Evolutionary conservation across 768 basidiomycete species (phyloP).

Genomic region (Auriculariales sp.): DNA sequence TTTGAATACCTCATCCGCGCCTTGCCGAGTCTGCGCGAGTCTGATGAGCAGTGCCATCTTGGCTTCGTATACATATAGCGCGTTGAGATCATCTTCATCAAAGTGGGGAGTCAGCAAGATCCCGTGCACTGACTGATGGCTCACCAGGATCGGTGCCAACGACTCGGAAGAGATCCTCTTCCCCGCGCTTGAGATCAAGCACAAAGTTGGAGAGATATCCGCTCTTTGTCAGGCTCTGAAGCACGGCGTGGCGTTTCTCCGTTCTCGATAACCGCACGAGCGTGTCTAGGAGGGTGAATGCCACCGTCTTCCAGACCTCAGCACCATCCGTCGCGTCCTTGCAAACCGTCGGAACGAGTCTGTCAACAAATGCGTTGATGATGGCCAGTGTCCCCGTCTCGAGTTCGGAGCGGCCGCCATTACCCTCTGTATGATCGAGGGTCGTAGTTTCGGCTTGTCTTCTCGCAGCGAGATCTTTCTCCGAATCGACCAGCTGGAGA

Average conservation of each 20-base stretch:
- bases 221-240: constrained; percentile 46
- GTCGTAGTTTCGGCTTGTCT: neutral
- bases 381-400: constrained; percentile 49
- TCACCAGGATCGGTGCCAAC: constrained; percentile 83
- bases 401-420: constrained; percentile 23
- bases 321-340: constrained; percentile 91
- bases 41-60: constrained; percentile 84
- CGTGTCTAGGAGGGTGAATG: constrained; percentile 80
- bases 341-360: constrained; percentile 55
- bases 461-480: no score
- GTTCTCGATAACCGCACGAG: constrained; percentile 54
- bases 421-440: neutral
- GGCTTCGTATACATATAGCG: constrained; percentile 87
- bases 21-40: constrained; percentile 67
- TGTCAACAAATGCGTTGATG: constrained; percentile 55
- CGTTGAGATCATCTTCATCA: constrained; percentile 65
- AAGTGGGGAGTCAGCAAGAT: neutral
- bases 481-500: constrained; percentile 47
- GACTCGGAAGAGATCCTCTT: constrained; percentile 55
- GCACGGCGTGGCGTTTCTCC: constrained; percentile 52
- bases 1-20: constrained; percentile 76
- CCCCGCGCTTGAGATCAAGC: constrained; percentile 69
- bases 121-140: constrained; percentile 10
- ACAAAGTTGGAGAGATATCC: constrained; percentile 77
- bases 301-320: constrained; percentile 94